phyloP scores from a whole-genome alignment of 495 filamentous ascomycete genomes.

The Tuber borchii region DNA sequence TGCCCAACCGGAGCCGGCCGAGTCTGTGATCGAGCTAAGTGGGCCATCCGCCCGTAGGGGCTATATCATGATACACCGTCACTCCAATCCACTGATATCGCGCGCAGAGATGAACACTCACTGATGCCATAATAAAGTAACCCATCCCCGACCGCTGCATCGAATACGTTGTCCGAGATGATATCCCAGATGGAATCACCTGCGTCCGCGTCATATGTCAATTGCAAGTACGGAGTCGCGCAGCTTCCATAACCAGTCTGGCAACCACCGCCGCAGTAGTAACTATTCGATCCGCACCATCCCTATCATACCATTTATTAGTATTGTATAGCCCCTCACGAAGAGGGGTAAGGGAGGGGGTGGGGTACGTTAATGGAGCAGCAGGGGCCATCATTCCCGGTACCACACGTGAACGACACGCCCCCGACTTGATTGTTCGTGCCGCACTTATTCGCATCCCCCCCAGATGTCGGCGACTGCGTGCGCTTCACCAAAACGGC shows the following conservation, averaged over 20 bases:
- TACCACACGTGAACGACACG: slow-evolving; percentile 14
- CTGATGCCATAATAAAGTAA: slow-evolving; percentile 30
- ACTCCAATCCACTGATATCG: neutral
- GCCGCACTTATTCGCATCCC: slow-evolving; percentile 15
- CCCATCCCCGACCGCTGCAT: slow-evolving; percentile 28
- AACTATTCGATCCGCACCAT: slow-evolving; percentile 20
- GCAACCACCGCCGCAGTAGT: slow-evolving; percentile 32
- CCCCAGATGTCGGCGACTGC: slow-evolving; percentile 14
- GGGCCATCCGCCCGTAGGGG: slow-evolving; percentile 18
- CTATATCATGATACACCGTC: slow-evolving; percentile 8
- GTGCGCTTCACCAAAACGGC: slow-evolving; percentile 18
- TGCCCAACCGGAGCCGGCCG: neutral
- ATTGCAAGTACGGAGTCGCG: slow-evolving; percentile 16
- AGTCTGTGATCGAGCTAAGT: neutral
- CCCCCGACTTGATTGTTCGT: slow-evolving; percentile 7
- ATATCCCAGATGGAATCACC: slow-evolving; percentile 35
- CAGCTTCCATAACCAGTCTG: slow-evolving; percentile 20
- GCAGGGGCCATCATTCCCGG: slow-evolving; percentile 22
- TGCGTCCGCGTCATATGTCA: slow-evolving; percentile 31
- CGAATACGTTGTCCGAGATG: slow-evolving; percentile 33
- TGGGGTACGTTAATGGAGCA: slow-evolving; percentile 19
- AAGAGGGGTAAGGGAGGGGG: neutral
- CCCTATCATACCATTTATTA: slow-evolving; percentile 10
- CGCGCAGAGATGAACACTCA: slow-evolving; percentile 6
- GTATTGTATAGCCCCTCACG: neutral